Evolutionary conservation across 192 early-diverging fungal genomes (phyloP), one percentile per base, ranked within the genome.

Genomic region (Coemansia sp.): DNA sequence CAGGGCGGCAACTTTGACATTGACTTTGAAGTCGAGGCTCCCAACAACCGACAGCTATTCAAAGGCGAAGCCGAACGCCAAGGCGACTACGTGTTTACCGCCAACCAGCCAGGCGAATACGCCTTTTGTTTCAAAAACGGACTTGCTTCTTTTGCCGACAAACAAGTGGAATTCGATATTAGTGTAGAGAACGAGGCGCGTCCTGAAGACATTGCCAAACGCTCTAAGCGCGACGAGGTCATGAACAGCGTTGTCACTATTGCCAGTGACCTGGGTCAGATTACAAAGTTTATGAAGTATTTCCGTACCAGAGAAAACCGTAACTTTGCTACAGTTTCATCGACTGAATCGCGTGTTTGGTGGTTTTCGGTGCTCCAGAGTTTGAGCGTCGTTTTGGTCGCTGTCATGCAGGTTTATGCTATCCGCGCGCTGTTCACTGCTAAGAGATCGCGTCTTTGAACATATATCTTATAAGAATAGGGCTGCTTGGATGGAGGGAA

Each of bases 91-190:
- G 92, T 96, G 30, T 94, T 99, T 71, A 90, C 91, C 3, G 92
- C 94, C 14, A 88, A 87, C 34, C 74, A 87, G 56, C 84, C 86
- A 18, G 97, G 97, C 65, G 97, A 99, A 77, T 94, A 96, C 76
- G 84, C 91, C 4, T 96, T 96, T 83, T 99, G 97, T 86, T 99
- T 99, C 85, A 91, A 90, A 67, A 99, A 99, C 71, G 86, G 87
- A 38, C 90, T 96, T 87, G 91, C 94, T 28, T 93, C 94, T 11
- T 96, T 95, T 86, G 89, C 91, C 14, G 94, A 97, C 71, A 99
- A 99, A 71, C 78, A 89, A 7, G 85, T 99, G 31, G 97, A 99
- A 73, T 96, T 99, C 79, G 97, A 99, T 67, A 92, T 99, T 62
- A 85, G 88, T 0, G 85, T 95, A 16, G 94, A 99, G 76, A 87